Evolutionary conservation across 78 protist species (phyloP).

Genomic region (Parvularia atlantis): DNA sequence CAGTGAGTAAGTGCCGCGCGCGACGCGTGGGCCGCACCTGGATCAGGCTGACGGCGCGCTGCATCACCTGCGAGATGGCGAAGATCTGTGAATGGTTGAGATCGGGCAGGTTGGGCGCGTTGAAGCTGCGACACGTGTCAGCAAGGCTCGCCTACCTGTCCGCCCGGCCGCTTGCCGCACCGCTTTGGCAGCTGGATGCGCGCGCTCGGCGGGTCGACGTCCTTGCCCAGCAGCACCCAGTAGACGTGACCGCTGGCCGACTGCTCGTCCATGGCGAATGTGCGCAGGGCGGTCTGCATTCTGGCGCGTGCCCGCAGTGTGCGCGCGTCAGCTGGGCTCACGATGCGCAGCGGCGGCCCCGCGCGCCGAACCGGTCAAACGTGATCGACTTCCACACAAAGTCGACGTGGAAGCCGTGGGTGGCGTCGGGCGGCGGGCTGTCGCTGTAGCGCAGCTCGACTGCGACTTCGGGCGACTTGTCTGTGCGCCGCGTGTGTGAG

Average conservation of each 20-base stretch:
- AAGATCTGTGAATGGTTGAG: slow-evolving; percentile 82
- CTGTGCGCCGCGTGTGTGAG: too few species aligned
- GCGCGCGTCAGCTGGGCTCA: too few species aligned
- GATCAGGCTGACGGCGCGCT: slow-evolving; percentile 78
- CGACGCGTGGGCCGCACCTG: slow-evolving; percentile 34
- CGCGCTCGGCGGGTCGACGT: slow-evolving; percentile 45
- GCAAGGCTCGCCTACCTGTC: too few species aligned
- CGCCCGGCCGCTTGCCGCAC: too few species aligned
- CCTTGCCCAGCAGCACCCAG: slow-evolving; percentile 89
- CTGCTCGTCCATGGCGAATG: slow-evolving; percentile 77
- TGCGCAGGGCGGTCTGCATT: slow-evolving; percentile 76
- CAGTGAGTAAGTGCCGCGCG: too few species aligned
- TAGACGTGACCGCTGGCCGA: slow-evolving; percentile 68
- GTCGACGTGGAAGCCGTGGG: slow-evolving; percentile 60
- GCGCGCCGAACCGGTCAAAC: slow-evolving; percentile 67
- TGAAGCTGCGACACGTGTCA: slow-evolving; percentile 11
- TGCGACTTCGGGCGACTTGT: slow-evolving; percentile 75
- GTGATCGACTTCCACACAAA: slow-evolving; percentile 90
- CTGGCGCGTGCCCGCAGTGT: too few species aligned
- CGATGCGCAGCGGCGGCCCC: too few species aligned
- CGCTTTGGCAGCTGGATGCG: slow-evolving; percentile 37
- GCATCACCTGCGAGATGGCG: slow-evolving; percentile 77
- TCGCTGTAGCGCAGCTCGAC: slow-evolving; percentile 54
- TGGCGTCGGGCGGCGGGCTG: slow-evolving; percentile 22
- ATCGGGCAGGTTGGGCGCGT: slow-evolving; percentile 74